Base-by-base conservation (phyloP, 768 basidiomycete genomes). In the Kockovaella imperatae region DNA sequence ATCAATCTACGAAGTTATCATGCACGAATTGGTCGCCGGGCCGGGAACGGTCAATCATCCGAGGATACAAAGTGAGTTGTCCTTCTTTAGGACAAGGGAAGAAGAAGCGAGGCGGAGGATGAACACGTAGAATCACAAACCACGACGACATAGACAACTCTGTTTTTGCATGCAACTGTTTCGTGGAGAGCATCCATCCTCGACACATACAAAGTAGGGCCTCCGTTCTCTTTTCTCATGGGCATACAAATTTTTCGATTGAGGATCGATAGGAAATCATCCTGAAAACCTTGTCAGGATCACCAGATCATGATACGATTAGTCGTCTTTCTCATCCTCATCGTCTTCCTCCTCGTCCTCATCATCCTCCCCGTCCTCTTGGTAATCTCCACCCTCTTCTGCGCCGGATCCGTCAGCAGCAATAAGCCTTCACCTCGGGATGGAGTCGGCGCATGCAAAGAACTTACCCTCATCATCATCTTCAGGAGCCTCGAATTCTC, bases 11-110 rank as follows among this genome's bases (percentile, higher is more conserved):
- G 87, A 87, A 32, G 72, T 77, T 3, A 70, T 96, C 15, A 74
- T 96, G 31, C 82, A 83, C 59, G 81, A 80, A 13, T 68, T 95
- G 34, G 53, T 59, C 18, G 57, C 58, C 15, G 67, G 72, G 45
- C 59, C 81, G 1, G 81, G 80, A 35, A 75, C 81, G 35, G 81
- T 79, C 2, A 82, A 81, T 5, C 90, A 95, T 67, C 80, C 84
- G 1, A 87, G 87, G 67, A 77, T 84, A 1, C 90, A 93, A 64
- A 79, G 80, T 49, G 91, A 96, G 62, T 78, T 89, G 32, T 80
- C 80, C 3, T 88, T 83, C 69, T 95, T 89, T 85, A 78, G 84
- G 3, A 81, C 87, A 56, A 76, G 84, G 47, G 86, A 89, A 60
- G 89, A 90, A 63, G 83, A 86, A 57, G 80, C 86, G 17, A 68